phyloP scores from a whole-genome alignment of 2,329 filamentous ascomycete species.

The Botrytis porri region DNA sequence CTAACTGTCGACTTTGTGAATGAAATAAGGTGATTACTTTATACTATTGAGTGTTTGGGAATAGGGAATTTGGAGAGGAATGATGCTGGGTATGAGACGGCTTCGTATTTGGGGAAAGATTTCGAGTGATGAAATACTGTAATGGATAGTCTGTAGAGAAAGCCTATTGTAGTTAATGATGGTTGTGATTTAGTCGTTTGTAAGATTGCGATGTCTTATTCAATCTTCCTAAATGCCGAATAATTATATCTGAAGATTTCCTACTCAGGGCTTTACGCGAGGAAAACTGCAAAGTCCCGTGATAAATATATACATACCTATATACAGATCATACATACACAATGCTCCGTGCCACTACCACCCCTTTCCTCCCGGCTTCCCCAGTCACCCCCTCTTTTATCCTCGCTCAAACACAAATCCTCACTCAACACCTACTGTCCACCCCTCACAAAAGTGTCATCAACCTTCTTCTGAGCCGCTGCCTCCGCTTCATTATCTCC shows the following conservation, averaged over 20 bases:
- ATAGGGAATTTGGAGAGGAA: neutral
- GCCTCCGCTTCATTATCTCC: slow-evolving; percentile 13
- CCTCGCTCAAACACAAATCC: neutral
- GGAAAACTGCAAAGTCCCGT: neutral
- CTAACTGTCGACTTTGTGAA: too few relatives aligned
- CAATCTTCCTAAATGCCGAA: neutral
- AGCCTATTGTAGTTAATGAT: neutral
- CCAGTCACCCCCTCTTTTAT: neutral
- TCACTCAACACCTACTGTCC: neutral
- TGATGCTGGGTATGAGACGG: neutral
- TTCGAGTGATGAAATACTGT: neutral
- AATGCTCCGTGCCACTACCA: neutral
- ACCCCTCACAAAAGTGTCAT: neutral
- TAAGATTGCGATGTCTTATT: neutral
- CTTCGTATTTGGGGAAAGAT: neutral
- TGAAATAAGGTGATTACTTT: too few relatives aligned
- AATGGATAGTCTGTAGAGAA: neutral
- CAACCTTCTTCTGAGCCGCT: neutral
- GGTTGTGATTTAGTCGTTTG: neutral
- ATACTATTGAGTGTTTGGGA: neutral
- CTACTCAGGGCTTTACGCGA: neutral
- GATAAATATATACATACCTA: neutral
- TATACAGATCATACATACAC: neutral
- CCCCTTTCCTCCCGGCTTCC: neutral
- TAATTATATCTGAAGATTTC: neutral